Percentiles rank a stretch among this genome's conserved stretches.
These are phyloP conservation scores for Ogataea trehaloabstinens DNA, from an alignment of 805 yeast species.

Conservation along the genomic window DNA sequence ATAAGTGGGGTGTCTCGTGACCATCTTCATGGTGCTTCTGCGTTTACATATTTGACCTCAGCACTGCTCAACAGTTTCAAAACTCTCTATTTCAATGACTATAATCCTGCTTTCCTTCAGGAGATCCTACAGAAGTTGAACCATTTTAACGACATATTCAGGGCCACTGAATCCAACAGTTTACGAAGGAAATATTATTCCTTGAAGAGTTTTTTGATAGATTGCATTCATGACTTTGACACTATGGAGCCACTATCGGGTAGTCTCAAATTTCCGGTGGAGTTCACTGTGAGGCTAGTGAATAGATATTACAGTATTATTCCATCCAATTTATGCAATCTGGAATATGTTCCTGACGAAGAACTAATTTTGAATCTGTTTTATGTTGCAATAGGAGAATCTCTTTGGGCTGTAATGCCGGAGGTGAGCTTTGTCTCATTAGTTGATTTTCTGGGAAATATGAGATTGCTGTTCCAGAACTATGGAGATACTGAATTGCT, in stretches of 20 bases:
- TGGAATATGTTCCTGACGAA: slow-evolving; percentile 7
- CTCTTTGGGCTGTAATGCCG: slow-evolving; percentile 20
- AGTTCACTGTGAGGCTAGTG: slow-evolving; percentile 8
- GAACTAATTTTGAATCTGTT: slow-evolving; percentile 16
- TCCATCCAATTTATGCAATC: slow-evolving; percentile 13
- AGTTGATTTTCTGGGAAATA: slow-evolving; percentile 18
- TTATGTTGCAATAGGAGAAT: slow-evolving; percentile 19
- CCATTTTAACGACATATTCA: slow-evolving; percentile 4
- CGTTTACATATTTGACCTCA: slow-evolving; percentile 13
- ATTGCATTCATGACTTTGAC: slow-evolving; percentile 4
- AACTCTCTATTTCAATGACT: slow-evolving; percentile 15
- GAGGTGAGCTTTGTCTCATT: slow-evolving; percentile 14
- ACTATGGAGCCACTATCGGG: slow-evolving; percentile 3
- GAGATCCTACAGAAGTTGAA: slow-evolving; percentile 12
- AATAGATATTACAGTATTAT: slow-evolving; percentile 13
- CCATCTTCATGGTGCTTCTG: slow-evolving; percentile 2
- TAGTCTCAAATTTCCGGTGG: slow-evolving; percentile 12
- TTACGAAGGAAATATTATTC: background rate
- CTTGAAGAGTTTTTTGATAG: slow-evolving; percentile 3
- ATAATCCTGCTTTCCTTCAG: slow-evolving; percentile 14
- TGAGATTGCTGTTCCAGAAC: slow-evolving; percentile 12
- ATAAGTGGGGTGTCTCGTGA: slow-evolving; percentile 7
- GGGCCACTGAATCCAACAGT: background rate
- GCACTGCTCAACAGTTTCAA: slow-evolving; percentile 15
- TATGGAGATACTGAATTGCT: slow-evolving; percentile 12